Base-by-base conservation (phyloP, 768 basidiomycete genomes). In the Tylopilus rubrobrunneus region DNA sequence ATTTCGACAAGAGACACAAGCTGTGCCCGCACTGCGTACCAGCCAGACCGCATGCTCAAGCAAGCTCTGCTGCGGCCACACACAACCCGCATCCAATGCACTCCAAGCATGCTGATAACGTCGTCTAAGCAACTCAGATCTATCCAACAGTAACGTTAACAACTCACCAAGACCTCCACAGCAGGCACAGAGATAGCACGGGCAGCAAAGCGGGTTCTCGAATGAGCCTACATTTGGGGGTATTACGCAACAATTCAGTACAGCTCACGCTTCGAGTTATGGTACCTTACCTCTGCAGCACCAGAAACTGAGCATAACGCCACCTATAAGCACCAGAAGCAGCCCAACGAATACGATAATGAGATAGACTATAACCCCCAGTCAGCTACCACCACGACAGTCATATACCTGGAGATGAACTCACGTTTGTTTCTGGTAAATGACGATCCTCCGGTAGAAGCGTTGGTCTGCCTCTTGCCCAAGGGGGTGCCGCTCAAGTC, bases 121-220 rank as follows among this genome's bases (percentile, higher is more conserved):
- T n/a, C 14, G 3, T 17, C 29, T 59, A n/a, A 66, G 49, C 14
- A 23, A 44, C 19, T 9, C 48, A 19, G 19, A 40, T 39, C 34
- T 37, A 8, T 27, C 34, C 45, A n/a, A 17, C 25, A n/a, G 21
- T 21, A 50, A 31, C 37, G 19, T 7, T 11, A 37, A 45, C 31
- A n/a, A 57, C 73, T 57, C 61, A 84, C 84, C 81, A 17, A 86
- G 74, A 37, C 85, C 85, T 52, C 85, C 85, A 52, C 84, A 86
- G 65, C 83, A 86, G 5, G 85, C 85, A 57, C 85, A 87, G 8
- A 86, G 73, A 64, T 87, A 87, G 61, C 85, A 86, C 1, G 85
- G 85, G 59, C 83, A 85, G 59, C 84, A 86, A 0, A 78, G 70
- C 3, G 85, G 85, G 53, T 87, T 87, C 55, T 80, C 61, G 60